Evolutionary conservation across 192 early-diverging fungal genomes (phyloP).

Genomic region (Podila minutissima): DNA sequence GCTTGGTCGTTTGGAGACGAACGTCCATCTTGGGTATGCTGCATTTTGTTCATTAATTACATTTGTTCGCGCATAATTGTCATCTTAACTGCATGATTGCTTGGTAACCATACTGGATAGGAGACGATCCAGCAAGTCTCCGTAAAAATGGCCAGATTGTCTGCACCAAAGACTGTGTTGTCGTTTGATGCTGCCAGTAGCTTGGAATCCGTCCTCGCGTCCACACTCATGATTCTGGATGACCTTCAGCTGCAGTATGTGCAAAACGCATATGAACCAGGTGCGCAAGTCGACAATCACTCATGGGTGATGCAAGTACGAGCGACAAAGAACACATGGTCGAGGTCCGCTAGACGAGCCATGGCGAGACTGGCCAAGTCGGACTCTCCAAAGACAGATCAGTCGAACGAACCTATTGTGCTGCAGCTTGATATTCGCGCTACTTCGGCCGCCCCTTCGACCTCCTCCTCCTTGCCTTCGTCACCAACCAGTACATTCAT

Average conservation of each 20-base stretch:
- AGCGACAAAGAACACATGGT: slow-evolving; percentile 43
- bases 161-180: slow-evolving; percentile 19
- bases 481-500: slow-evolving; percentile 29
- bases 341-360: slow-evolving; percentile 39
- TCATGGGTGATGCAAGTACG: background rate
- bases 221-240: background rate
- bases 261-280: background rate
- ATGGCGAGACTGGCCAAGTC: slow-evolving; percentile 9
- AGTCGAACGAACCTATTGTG: background rate
- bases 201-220: background rate
- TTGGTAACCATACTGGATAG: slow-evolving; percentile 9
- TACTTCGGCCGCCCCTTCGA: background rate
- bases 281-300: background rate
- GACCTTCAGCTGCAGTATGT: slow-evolving; percentile 3
- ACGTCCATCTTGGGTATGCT: slow-evolving; percentile 42
- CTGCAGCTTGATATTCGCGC: slow-evolving; percentile 19
- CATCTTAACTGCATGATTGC: background rate
- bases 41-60: background rate
- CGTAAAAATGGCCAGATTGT: slow-evolving; percentile 27
- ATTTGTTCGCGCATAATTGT: background rate
- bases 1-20: slow-evolving; percentile 64
- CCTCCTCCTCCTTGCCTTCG: slow-evolving; percentile 47
- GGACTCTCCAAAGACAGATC: background rate
- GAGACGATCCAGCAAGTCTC: slow-evolving; percentile 15
- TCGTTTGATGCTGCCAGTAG: slow-evolving; percentile 1